These are phyloP conservation scores for Pestalotiopsis sp. DNA, from an alignment of 2,329 filamentous ascomycete genomes.

Conservation along the genomic window DNA sequence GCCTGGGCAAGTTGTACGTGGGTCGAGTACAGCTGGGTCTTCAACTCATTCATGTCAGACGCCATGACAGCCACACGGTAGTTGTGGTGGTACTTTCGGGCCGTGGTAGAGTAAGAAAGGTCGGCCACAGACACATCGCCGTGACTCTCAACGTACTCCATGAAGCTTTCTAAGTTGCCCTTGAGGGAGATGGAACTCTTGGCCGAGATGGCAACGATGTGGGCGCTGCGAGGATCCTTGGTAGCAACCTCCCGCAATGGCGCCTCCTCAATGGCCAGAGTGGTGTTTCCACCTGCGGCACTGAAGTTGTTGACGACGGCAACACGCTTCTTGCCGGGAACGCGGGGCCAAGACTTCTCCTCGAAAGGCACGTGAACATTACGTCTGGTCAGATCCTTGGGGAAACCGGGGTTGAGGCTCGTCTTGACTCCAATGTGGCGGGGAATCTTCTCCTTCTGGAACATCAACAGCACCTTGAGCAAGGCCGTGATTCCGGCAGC, in stretches of 20 bases:
- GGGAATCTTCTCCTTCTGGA: slow-evolving; percentile 39
- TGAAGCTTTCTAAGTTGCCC: slow-evolving; percentile 40
- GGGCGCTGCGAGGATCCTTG: slow-evolving; percentile 39
- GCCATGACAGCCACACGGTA: slow-evolving; percentile 28
- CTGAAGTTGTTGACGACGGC: slow-evolving; percentile 51
- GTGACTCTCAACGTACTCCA: slow-evolving; percentile 41
- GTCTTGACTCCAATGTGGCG: slow-evolving; percentile 49
- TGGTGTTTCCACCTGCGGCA: slow-evolving; percentile 58
- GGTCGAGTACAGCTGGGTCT: slow-evolving; percentile 18
- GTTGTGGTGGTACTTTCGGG: slow-evolving; percentile 38
- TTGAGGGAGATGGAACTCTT: slow-evolving; percentile 40
- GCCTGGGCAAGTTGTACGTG: slow-evolving; percentile 16
- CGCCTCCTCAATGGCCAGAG: slow-evolving; percentile 49
- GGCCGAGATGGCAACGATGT: slow-evolving; percentile 47
- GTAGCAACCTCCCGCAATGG: slow-evolving; percentile 25
- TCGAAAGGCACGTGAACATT: slow-evolving; percentile 39
- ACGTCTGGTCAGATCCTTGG: slow-evolving; percentile 38
- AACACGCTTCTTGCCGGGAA: slow-evolving; percentile 13
- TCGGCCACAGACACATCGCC: slow-evolving; percentile 38
- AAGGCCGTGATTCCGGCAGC: slow-evolving; percentile 38
- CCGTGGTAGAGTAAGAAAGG: slow-evolving; percentile 56
- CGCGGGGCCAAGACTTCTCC: slow-evolving; percentile 32
- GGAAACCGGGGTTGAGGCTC: slow-evolving; percentile 43
- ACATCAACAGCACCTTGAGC: slow-evolving; percentile 45
- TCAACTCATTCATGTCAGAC: slow-evolving; percentile 22